phyloP scores from a whole-genome alignment of 768 basidiomycete genomes.

The Cubamyces lactineus region DNA sequence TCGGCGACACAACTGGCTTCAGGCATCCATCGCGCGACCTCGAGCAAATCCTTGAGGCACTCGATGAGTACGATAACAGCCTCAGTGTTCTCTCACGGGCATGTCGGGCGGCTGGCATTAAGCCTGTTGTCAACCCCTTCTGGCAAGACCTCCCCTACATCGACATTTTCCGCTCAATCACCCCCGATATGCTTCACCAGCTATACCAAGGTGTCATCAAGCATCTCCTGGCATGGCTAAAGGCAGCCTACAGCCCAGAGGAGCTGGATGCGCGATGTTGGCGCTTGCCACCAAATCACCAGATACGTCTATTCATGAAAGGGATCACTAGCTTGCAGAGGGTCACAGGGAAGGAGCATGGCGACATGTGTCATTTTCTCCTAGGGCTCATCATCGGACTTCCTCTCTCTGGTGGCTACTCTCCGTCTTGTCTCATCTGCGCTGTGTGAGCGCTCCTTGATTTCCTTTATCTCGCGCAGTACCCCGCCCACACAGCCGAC shows the following conservation, averaged over 20 bases:
- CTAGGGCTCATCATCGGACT: conserved; percentile 16
- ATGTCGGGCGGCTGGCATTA: conserved; percentile 19
- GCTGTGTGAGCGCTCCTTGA: conserved; percentile 20
- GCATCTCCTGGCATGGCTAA: conserved; percentile 18
- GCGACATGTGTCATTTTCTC: conserved; percentile 31
- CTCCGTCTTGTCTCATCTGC: conserved; percentile 4
- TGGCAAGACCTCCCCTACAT: conserved; percentile 5
- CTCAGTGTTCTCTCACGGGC: conserved; percentile 27
- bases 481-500: conserved; percentile 35
- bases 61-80: not conserved
- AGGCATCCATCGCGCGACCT: not conserved
- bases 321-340: conserved; percentile 37
- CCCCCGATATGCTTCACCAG: conserved; percentile 23
- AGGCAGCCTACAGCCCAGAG: conserved; percentile 17
- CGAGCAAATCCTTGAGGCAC: conserved; percentile 1
- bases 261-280: conserved; percentile 11
- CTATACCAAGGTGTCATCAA: conserved; percentile 37
- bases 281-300: conserved; percentile 38
- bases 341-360: conserved; percentile 40
- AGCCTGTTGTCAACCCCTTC: conserved; percentile 8
- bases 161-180: conserved; percentile 21
- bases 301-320: conserved; percentile 37
- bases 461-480: conserved; percentile 32
- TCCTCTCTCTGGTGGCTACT: not conserved
- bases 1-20: not conserved